phyloP scores from a whole-genome alignment of 148 eudicot genomes.

The Suaeda aralocaspica region DNA sequence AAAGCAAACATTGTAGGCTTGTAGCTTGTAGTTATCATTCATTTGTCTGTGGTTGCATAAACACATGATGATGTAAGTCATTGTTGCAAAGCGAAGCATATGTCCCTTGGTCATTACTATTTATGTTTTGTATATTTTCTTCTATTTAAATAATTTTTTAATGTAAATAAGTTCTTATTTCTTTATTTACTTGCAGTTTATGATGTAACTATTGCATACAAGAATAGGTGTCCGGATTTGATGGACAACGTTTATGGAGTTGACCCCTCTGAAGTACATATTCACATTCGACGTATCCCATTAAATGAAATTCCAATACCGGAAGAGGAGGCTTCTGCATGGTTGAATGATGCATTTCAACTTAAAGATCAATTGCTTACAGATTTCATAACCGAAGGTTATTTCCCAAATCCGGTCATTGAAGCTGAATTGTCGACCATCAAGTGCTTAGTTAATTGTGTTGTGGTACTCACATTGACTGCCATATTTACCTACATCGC shows the following conservation, averaged over 20 bases:
- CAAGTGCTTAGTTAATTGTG: conserved; percentile 48
- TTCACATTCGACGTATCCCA: conserved; percentile 47
- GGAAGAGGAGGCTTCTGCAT: conserved; percentile 42
- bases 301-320: conserved; percentile 43
- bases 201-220: conserved; percentile 72
- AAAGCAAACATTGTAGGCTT: no score
- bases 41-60: no score
- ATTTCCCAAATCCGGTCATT: conserved; percentile 44
- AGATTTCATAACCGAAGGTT: conserved; percentile 44
- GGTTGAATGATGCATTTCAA: conserved; percentile 51
- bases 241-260: conserved; percentile 66
- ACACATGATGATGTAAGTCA: no score
- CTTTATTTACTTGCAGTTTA: conserved; percentile 44
- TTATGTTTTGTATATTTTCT: no score
- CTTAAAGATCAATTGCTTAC: conserved; percentile 57
- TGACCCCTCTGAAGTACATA: conserved; percentile 75
- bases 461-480: conserved; percentile 32
- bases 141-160: no score
- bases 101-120: no score
- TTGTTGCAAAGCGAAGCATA: no score
- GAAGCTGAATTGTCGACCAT: conserved; percentile 49
- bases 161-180: conserved; percentile 10
- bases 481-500: conserved; percentile 41
- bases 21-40: no score
- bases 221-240: conserved; percentile 54